Conservation (phyloP, 441 rosid species). For the Kokia cookei region DNA sequence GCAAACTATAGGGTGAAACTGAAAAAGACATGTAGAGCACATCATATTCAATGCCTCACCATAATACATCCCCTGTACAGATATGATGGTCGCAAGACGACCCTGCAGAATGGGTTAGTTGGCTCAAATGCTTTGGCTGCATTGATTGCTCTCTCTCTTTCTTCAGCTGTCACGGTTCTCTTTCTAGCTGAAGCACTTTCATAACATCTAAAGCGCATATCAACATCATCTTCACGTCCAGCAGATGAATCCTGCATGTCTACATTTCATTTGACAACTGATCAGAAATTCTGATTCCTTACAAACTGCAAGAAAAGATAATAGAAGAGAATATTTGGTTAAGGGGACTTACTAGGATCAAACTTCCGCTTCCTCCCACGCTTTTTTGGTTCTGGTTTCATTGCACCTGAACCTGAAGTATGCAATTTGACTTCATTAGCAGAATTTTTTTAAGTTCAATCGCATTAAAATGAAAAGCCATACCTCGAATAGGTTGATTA, state of each 20-base stretch:
- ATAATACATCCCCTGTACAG: conserved; percentile 94
- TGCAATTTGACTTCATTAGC: conserved; percentile 28
- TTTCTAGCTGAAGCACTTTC: conserved; percentile 95
- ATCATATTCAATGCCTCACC: conserved; percentile 51
- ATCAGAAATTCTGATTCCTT: conserved; percentile 14
- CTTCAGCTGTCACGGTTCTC: conserved; percentile 92
- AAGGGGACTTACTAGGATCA: conserved; percentile 59
- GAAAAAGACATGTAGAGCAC: conserved; percentile 21
- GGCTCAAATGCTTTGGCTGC: conserved; percentile 94
- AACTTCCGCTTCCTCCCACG: conserved; percentile 65
- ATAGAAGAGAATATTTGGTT: background rate
- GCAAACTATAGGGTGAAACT: conserved; percentile 4
- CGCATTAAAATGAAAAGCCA: conserved; percentile 24
- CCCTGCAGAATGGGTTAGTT: conserved; percentile 89
- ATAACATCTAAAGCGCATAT: conserved; percentile 71
- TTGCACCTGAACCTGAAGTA: conserved; percentile 22
- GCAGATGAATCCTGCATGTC: conserved; percentile 47
- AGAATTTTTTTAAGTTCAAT: conserved; percentile 19
- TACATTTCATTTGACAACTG: conserved; percentile 19
- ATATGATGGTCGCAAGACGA: conserved; percentile 94
- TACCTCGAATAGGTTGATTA: conserved; percentile 23
- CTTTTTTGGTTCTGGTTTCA: conserved; percentile 43
- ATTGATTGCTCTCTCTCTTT: conserved; percentile 85
- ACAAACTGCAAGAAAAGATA: background rate
- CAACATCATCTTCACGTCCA: conserved; percentile 47